These are phyloP conservation scores for Diaporthe citriasiana DNA, from an alignment of 2,329 filamentous ascomycete species.

Conservation along the genomic window DNA sequence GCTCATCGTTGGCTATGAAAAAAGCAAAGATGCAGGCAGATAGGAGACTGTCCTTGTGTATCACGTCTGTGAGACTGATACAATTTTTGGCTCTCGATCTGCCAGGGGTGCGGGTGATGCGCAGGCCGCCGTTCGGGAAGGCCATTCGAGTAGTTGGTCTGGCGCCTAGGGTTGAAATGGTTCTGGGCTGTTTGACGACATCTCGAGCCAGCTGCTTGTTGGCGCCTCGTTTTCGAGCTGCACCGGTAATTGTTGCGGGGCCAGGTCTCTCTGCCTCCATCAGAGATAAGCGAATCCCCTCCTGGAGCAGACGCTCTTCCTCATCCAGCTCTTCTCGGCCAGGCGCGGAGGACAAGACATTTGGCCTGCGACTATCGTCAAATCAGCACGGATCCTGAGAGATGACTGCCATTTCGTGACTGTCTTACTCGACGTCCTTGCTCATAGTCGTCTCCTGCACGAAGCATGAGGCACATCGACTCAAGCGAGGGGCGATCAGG, in stretches of 20 bases:
- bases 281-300: slow-evolving; percentile 32
- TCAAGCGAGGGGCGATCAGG: not conserved
- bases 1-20: slow-evolving; percentile 46
- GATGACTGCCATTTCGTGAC: not conserved
- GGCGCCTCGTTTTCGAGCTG: slow-evolving; percentile 7
- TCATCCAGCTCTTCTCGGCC: slow-evolving; percentile 1
- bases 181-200: not conserved
- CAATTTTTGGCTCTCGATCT: slow-evolving; percentile 46
- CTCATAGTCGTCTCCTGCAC: not conserved
- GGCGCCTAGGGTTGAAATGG: not conserved
- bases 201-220: not conserved
- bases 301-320: slow-evolving; percentile 29
- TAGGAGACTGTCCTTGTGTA: slow-evolving; percentile 45
- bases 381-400: not conserved
- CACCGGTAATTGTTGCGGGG: not conserved
- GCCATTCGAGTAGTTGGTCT: slow-evolving; percentile 35
- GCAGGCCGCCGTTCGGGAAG: slow-evolving; percentile 46
- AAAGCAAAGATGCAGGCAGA: slow-evolving; percentile 47
- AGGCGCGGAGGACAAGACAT: not conserved
- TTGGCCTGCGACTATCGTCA: not conserved
- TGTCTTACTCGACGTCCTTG: not conserved
- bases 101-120: slow-evolving; percentile 48
- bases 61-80: slow-evolving; percentile 45
- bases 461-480: too few relatives aligned
- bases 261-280: slow-evolving; percentile 12